Evolutionary conservation across 176 grass and related monocot species (phyloP).

Genomic region (Dactylis glomerata): DNA sequence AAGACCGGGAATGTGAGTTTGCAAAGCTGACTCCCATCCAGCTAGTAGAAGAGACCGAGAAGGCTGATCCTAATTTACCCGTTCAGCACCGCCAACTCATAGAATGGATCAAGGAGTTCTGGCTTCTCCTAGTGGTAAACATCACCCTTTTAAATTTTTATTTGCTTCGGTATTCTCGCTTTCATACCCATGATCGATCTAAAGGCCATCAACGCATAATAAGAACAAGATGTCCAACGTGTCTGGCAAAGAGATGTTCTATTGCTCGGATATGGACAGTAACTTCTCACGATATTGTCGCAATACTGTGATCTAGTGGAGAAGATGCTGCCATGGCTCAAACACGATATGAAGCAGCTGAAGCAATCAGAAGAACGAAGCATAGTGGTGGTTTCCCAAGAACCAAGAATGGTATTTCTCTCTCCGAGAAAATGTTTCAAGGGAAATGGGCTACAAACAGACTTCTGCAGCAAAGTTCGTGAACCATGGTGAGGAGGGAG

Average conservation of each 20-base stretch:
- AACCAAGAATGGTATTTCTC: too few relatives aligned
- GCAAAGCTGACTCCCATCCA: constrained; percentile 80
- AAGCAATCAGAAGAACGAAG: not conserved
- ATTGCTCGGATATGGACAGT: not conserved
- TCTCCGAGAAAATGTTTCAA: too few relatives aligned
- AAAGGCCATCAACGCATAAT: constrained; percentile 73
- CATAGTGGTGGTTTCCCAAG: too few relatives aligned
- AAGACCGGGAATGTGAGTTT: constrained; percentile 87
- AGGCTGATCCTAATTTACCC: constrained; percentile 68
- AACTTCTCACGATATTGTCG: not conserved
- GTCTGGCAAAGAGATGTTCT: constrained; percentile 54
- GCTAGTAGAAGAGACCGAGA: constrained; percentile 82
- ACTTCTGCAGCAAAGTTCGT: too few relatives aligned
- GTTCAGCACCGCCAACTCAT: constrained; percentile 66
- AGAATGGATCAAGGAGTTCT: constrained; percentile 57
- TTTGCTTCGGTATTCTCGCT: constrained; percentile 15
- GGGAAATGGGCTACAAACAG: too few relatives aligned
- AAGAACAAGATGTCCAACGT: constrained; percentile 82
- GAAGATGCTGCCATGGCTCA: constrained; percentile 86
- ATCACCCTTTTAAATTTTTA: not conserved
- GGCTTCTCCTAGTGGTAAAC: constrained; percentile 69
- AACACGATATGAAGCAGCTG: constrained; percentile 57
- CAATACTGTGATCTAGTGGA: constrained; percentile 50
- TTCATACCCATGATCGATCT: constrained; percentile 10
- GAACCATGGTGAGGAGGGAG: too few relatives aligned